These are phyloP conservation scores for Ceratobasidium theobromae DNA, from an alignment of 1,284 basidiomycete species.

Conservation along the genomic window DNA sequence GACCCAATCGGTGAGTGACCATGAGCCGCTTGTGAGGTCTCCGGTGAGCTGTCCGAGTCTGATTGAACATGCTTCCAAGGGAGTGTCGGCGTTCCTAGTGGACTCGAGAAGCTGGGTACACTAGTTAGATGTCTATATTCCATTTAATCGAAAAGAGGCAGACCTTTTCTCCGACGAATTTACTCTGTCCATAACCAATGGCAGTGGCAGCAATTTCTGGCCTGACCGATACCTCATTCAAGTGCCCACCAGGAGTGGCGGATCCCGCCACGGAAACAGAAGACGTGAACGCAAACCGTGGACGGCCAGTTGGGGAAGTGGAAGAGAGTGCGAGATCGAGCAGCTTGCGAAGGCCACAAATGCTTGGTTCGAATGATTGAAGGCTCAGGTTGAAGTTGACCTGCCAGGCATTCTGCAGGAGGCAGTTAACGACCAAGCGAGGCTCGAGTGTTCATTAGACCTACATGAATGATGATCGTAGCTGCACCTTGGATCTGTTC, in stretches of 20 bases:
- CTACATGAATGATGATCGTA: constrained; percentile 47
- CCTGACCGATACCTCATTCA: constrained; percentile 10
- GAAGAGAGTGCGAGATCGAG: constrained; percentile 32
- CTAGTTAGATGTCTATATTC: neutral
- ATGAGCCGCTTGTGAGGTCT: constrained; percentile 24
- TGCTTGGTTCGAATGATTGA: constrained; percentile 32
- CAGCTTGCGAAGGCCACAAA: constrained; percentile 31
- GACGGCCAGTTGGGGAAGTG: neutral
- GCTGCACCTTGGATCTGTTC: constrained; percentile 35
- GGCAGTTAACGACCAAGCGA: too few relatives aligned
- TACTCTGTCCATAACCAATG: constrained; percentile 32
- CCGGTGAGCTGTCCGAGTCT: constrained; percentile 32
- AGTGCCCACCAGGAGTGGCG: neutral
- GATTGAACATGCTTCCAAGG: constrained; percentile 5
- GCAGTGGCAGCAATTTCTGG: neutral
- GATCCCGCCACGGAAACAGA: constrained; percentile 26
- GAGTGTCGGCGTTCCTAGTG: neutral
- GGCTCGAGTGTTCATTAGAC: too few relatives aligned
- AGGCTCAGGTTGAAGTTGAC: constrained; percentile 36
- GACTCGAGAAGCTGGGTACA: constrained; percentile 7
- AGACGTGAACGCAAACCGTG: constrained; percentile 26
- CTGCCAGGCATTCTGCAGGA: constrained; percentile 43
- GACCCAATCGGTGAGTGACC: constrained; percentile 15
- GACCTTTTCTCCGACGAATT: neutral
- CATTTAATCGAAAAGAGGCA: neutral